Conservation (phyloP, 768 basidiomycete genomes). For the Auriscalpium vulgare region DNA sequence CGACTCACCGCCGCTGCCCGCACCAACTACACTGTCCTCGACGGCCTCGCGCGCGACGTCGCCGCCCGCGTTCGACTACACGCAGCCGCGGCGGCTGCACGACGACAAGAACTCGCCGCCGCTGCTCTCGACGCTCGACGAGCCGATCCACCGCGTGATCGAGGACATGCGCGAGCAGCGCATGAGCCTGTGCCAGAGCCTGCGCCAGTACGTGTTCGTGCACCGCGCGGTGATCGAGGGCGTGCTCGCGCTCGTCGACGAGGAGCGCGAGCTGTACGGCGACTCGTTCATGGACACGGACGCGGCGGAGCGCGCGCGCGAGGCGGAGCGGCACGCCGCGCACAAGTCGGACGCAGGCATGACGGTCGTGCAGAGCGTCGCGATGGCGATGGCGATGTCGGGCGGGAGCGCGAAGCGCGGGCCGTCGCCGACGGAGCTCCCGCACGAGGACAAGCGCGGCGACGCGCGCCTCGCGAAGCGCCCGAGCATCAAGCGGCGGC, state of each 20-base stretch:
- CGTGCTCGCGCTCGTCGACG: slow-evolving; percentile 66
- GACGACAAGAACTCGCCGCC: slow-evolving; percentile 41
- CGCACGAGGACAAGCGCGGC: slow-evolving; percentile 52
- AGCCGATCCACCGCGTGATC: slow-evolving; percentile 75
- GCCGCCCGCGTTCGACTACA: slow-evolving; percentile 40
- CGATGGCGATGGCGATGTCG: not conserved
- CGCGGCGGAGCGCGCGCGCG: slow-evolving; percentile 1
- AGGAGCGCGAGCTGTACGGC: slow-evolving; percentile 42
- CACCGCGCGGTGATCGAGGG: slow-evolving; percentile 83
- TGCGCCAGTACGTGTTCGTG: slow-evolving; percentile 91
- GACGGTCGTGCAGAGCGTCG: not conserved
- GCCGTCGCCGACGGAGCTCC: slow-evolving; percentile 64
- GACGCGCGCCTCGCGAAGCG: slow-evolving; percentile 52
- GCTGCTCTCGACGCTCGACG: slow-evolving; percentile 52
- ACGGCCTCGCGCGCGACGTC: slow-evolving; percentile 9
- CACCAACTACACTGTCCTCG: not conserved
- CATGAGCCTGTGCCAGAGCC: slow-evolving; percentile 93
- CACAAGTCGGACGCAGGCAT: not conserved
- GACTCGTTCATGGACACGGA: slow-evolving; percentile 15
- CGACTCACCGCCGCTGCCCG: slow-evolving; percentile 7
- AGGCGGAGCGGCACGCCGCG: not conserved
- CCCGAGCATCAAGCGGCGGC: slow-evolving; percentile 54
- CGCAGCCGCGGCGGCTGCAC: slow-evolving; percentile 55
- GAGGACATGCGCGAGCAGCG: slow-evolving; percentile 94
- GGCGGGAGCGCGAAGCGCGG: slow-evolving; percentile 47